A percentile compares a stretch with the other conserved stretches of the same genome.
phyloP scores from a whole-genome alignment of 352 stramenopile species.

The Elongisporangium undulatum region DNA sequence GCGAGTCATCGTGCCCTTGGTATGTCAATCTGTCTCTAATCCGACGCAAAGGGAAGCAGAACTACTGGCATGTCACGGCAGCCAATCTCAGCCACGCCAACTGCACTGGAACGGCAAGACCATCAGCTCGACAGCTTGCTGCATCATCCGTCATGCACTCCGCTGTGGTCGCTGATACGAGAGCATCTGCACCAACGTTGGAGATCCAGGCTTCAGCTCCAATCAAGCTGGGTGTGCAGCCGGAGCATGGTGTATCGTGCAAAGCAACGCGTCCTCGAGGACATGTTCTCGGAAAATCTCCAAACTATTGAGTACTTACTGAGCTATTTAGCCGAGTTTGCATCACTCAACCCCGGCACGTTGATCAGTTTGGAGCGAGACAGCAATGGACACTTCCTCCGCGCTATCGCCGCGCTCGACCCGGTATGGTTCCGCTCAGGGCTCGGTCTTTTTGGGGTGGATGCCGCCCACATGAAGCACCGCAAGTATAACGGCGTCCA shows the following conservation, averaged over 20 bases:
- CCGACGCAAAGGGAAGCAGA: background rate
- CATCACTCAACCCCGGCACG: background rate
- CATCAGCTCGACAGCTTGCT: slow-evolving; percentile 1
- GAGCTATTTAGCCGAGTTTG: slow-evolving; percentile 2
- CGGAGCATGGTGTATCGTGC: slow-evolving; percentile 5
- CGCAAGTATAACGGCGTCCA: slow-evolving; percentile 17
- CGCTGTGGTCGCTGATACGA: slow-evolving; percentile 3
- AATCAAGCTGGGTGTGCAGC: background rate
- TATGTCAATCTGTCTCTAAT: slow-evolving; percentile 6
- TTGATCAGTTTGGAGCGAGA: background rate
- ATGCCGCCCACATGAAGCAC: slow-evolving; percentile 24
- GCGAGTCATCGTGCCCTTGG: background rate
- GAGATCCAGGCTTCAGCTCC: slow-evolving; percentile 5
- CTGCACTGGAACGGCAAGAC: slow-evolving; percentile 1
- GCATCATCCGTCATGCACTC: background rate
- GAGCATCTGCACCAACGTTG: slow-evolving; percentile 1
- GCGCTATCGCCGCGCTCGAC: slow-evolving; percentile 11
- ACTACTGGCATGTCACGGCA: slow-evolving; percentile 10
- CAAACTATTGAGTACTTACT: slow-evolving; percentile 1
- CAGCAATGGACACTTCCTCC: background rate
- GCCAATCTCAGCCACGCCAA: slow-evolving; percentile 3
- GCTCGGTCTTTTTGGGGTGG: slow-evolving; percentile 10
- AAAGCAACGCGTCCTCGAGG: slow-evolving; percentile 1
- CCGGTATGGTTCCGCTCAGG: slow-evolving; percentile 3
- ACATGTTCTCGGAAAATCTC: slow-evolving; percentile 2